Base-by-base conservation (phyloP, 441 rosid genomes). In the Syzygium malaccense region DNA sequence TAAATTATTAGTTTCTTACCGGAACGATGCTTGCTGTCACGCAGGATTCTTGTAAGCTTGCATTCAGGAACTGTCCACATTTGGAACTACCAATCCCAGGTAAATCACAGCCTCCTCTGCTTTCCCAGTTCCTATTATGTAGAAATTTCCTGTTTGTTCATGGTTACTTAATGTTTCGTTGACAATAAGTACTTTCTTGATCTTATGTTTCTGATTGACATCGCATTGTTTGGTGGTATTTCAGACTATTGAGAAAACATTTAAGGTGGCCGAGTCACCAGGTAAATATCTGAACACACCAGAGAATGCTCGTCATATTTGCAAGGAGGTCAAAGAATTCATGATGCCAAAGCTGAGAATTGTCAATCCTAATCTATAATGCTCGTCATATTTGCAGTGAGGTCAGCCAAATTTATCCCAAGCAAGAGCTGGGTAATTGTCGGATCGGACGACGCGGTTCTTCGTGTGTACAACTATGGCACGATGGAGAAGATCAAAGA, bases 181-280 rank as follows among this genome's bases (percentile, higher is more conserved):
- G 64, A 58, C 15, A 58, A 58, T 4, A 58, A 26, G 64, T 8
- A 23, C 12, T 8, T 8, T 23, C 23, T 56, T 56, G 60, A 56
- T 56, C 60, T 8, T 8, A 23, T 56, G 23, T 58, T 26, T 10
- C 7, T 58, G 12, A 58, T 58, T 26, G 64, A 58, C 64, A 23
- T 58, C 30, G 1, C 7, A 26, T 7, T 30, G 85, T 26, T 88
- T 85, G 49, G 71, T 78, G 54, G 66, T 89, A 55, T 26, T 92
- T 17, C 91, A 96, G 97, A 90, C 93, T 10, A 92, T 92, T 90
- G 94, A 93, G 26, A 96, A 95, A 89, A 94, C 96, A 66, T 91
- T 95, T 91, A 95, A 94, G 88, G 96, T 94, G 90, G 91, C 95
- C 26, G 96, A 95, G 37, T 90, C 95, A 90, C 97, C 96, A 56